A percentile compares a stretch with the other conserved stretches of the same genome.
phyloP scores from a whole-genome alignment of 441 rosid genomes.

The Populus trichocarpa region DNA sequence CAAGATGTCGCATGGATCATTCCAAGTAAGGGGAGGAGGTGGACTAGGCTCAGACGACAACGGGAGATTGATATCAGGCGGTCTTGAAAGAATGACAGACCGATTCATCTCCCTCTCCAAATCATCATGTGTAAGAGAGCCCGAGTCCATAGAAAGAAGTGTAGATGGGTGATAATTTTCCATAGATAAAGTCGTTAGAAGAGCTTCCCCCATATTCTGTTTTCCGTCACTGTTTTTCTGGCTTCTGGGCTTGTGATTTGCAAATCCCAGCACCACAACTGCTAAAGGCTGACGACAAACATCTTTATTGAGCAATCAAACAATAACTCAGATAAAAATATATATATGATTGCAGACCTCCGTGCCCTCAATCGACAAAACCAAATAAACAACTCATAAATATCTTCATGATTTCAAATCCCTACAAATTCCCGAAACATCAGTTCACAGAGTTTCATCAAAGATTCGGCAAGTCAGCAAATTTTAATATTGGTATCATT shows the following conservation, averaged over 20 bases:
- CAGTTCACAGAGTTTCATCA: conserved; percentile 28
- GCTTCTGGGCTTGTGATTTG: conserved; percentile 12
- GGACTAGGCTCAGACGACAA: conserved; percentile 66
- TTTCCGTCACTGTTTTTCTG: not conserved
- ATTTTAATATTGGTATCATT: conserved; percentile 24
- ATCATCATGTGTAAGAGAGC: conserved; percentile 67
- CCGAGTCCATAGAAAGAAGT: conserved; percentile 78
- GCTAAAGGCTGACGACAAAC: conserved; percentile 12
- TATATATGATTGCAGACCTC: conserved; percentile 12
- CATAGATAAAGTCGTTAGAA: conserved; percentile 57
- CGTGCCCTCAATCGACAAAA: conserved; percentile 61
- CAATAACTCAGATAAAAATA: conserved; percentile 3
- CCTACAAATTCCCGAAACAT: conserved; percentile 34
- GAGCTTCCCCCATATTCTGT: conserved; percentile 58
- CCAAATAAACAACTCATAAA: conserved; percentile 62
- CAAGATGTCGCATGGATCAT: conserved; percentile 62
- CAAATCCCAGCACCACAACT: conserved; percentile 19
- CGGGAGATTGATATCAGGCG: conserved; percentile 87
- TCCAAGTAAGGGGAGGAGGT: conserved; percentile 68
- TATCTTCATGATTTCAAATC: conserved; percentile 54
- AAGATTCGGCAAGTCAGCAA: conserved; percentile 23
- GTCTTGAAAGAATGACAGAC: conserved; percentile 50
- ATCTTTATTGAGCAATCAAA: not conserved
- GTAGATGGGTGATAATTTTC: conserved; percentile 88
- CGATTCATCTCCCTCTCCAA: conserved; percentile 65